Percentiles rank a stretch among this genome's conserved stretches.
Evolutionary conservation across 176 grass and related monocot genomes (phyloP).

Genomic region (Musa schizocarpa): DNA sequence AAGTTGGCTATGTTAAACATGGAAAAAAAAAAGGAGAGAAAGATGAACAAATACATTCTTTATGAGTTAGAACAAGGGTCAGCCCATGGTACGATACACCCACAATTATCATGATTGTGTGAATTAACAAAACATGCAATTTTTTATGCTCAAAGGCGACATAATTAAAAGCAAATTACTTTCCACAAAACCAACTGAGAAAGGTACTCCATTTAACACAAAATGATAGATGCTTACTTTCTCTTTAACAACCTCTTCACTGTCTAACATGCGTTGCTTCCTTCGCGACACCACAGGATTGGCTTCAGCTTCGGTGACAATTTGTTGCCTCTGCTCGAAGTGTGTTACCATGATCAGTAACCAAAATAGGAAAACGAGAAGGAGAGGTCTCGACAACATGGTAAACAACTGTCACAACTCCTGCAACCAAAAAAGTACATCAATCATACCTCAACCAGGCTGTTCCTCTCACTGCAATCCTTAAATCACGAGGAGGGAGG

Average conservation of each 20-base stretch:
- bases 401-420: neutral
- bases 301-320: conserved; percentile 9
- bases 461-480: too few species aligned
- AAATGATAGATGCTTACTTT: neutral
- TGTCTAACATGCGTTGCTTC: conserved; percentile 10
- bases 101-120: neutral
- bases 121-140: neutral
- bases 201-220: neutral
- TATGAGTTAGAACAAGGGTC: too few species aligned
- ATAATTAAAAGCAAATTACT: neutral
- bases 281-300: neutral
- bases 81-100: neutral
- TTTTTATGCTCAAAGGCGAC: neutral
- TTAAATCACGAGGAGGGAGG: too few species aligned
- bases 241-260: conserved; percentile 10
- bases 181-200: neutral
- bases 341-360: neutral
- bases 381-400: conserved; percentile 10
- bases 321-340: conserved; percentile 9
- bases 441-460: too few species aligned
- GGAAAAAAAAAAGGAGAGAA: too few species aligned
- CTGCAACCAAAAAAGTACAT: neutral
- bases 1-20: neutral
- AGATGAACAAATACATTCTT: too few species aligned
- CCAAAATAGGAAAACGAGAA: conserved; percentile 1